phyloP scores from a whole-genome alignment of 345 rosid genomes.

The Lenwebbia sp. region DNA sequence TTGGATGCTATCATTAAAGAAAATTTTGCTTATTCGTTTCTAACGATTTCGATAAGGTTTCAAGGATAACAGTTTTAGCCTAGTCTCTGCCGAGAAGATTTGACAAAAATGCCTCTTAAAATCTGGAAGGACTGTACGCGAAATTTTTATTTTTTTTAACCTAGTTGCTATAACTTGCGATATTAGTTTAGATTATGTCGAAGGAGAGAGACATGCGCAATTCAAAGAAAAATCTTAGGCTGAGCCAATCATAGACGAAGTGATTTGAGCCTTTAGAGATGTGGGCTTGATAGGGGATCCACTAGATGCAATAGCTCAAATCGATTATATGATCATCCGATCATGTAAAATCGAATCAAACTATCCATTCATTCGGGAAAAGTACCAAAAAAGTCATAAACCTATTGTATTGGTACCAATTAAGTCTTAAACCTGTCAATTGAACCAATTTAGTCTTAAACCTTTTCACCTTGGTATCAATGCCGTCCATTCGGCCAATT shows the following conservation, averaged over 20 bases:
- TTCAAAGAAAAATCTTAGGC: background rate
- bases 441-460: too few species aligned
- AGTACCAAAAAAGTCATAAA: too few species aligned
- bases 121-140: background rate
- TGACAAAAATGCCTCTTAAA: background rate
- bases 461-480: too few species aligned
- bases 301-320: background rate
- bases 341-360: background rate
- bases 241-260: background rate
- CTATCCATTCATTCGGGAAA: background rate
- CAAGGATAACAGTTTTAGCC: background rate
- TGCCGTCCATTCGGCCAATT: too few species aligned
- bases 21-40: background rate
- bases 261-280: background rate
- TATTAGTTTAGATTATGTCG: background rate
- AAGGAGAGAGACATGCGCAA: background rate
- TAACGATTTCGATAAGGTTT: background rate
- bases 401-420: too few species aligned
- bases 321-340: background rate
- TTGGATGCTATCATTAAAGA: background rate
- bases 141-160: background rate
- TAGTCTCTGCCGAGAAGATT: background rate
- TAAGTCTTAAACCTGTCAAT: too few species aligned
- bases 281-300: background rate
- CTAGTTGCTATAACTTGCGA: background rate